Base-by-base conservation (phyloP, 805 yeast species). In the Hanseniaspora valbyensis region DNA sequence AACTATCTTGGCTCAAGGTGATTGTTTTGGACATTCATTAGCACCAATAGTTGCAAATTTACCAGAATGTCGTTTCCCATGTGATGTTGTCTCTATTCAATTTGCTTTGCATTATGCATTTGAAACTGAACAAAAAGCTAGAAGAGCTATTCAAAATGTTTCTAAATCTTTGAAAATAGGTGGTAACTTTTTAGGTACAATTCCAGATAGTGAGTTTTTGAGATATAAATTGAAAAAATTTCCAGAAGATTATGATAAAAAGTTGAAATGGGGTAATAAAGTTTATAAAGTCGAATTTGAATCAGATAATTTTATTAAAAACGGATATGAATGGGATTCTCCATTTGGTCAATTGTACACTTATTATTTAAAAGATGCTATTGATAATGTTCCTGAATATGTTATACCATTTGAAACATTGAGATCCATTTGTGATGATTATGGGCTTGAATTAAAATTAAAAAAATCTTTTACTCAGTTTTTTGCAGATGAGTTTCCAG, bases 61-160 rank as follows among this genome's bases (percentile, higher is more conserved):
- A 58, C 81, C 83, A 1, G 81, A 81, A 25, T 81, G 58, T 59
- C 72, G 59, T 19, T 79, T 86, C 56, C 95, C 95, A 1, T 86
- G 89, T 53, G 96, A 92, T 65, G 69, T 82, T 16, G 96, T 90
- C 1, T 80, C 95, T 3, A 77, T 84, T 66, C 98, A 92, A 63
- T 92, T 92, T 66, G 85, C 95, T 53, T 69, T 92, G 64, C 99
- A 92, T 63, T 92, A 92, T 68, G 95, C 97, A 0, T 92, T 88
- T 68, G 92, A 84, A 57, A 73, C 82, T 4, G 96, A 88, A 62
- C 77, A 74, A 32, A 83, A 85, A 54, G 89, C 88, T 1, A 75
- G 87, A 55, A 76, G 73, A 42, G 69, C 89, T 57, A 67, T 92
- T 44, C 72, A 74, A 30, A 92, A 92, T 60, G 83, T 92, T 7